phyloP scores from a whole-genome alignment of 345 rosid genomes.

The Kernera saxatilis region DNA sequence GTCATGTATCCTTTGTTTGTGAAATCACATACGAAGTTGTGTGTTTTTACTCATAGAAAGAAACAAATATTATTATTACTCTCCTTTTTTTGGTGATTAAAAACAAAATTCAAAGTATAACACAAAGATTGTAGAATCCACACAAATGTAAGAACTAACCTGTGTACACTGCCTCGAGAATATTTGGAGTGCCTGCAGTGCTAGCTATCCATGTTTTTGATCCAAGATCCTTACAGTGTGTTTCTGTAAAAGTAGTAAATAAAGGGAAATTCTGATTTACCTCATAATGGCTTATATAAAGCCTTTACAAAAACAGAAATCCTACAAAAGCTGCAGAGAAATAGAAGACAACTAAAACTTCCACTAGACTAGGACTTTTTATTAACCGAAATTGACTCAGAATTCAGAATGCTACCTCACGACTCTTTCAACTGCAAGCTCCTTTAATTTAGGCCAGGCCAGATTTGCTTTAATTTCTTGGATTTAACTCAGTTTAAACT shows the following conservation, averaged over 20 bases:
- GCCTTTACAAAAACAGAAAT: neutral
- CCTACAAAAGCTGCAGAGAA: neutral
- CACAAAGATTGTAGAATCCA: neutral
- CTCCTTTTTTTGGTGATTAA: neutral
- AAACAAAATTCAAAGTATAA: neutral
- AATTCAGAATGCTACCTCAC: neutral
- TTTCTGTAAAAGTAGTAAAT: neutral
- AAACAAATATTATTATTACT: too few relatives aligned
- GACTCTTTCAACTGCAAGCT: neutral
- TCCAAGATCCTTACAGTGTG: neutral
- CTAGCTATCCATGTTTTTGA: neutral
- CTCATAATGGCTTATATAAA: neutral
- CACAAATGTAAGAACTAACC: neutral
- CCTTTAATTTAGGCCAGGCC: neutral
- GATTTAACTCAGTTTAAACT: too few relatives aligned
- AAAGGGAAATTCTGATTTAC: neutral
- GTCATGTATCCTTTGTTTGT: slow-evolving; percentile 14
- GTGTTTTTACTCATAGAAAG: neutral
- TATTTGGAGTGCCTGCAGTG: neutral
- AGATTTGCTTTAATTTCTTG: neutral
- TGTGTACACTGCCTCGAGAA: neutral
- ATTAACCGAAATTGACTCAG: neutral
- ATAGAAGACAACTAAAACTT: neutral
- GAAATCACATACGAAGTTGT: slow-evolving; percentile 5
- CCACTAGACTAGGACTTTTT: neutral